Conservation (phyloP, 2,329 filamentous ascomycete genomes). For the Elsinoe arachidis region DNA sequence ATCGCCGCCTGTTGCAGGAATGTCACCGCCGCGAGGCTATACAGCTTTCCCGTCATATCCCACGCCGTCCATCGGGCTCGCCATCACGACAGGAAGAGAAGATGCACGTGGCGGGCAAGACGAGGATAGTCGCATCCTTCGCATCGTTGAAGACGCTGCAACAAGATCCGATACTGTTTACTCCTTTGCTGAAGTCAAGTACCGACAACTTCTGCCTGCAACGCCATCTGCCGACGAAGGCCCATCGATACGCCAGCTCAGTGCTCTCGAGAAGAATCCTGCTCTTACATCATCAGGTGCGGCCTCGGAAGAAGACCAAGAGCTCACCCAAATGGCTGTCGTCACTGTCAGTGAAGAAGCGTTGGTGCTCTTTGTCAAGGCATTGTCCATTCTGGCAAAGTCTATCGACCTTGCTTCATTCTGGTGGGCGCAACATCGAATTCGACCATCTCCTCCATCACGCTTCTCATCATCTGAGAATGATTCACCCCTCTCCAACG, state of each 20-base stretch:
- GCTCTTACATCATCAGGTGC: conserved; percentile 31
- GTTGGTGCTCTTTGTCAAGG: conserved; percentile 91
- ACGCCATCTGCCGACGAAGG: conserved; percentile 69
- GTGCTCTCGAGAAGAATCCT: conserved; percentile 44
- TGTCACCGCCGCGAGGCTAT: conserved; percentile 67
- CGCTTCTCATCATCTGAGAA: conserved; percentile 21
- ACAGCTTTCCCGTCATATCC: conserved; percentile 81
- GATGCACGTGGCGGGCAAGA: conserved; percentile 51
- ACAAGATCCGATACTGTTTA: conserved; percentile 93
- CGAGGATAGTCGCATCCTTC: conserved; percentile 70
- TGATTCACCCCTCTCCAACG: conserved; percentile 14
- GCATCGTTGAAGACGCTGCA: conserved; percentile 82
- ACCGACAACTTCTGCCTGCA: conserved; percentile 87
- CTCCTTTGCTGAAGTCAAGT: conserved; percentile 96
- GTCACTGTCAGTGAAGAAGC: conserved; percentile 88
- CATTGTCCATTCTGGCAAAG: conserved; percentile 77
- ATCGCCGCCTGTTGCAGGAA: conserved; percentile 53
- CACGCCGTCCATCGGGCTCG: conserved; percentile 59
- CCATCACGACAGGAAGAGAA: conserved; percentile 50
- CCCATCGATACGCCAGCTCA: conserved; percentile 50
- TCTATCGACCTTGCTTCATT: conserved; percentile 90
- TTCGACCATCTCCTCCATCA: conserved; percentile 14
- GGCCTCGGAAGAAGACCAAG: conserved; percentile 58
- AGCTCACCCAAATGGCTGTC: conserved; percentile 75
- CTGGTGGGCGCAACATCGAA: conserved; percentile 57